These are phyloP conservation scores for Picochlorum sp. DNA, from an alignment of 139 green algal species.

Conservation along the genomic window DNA sequence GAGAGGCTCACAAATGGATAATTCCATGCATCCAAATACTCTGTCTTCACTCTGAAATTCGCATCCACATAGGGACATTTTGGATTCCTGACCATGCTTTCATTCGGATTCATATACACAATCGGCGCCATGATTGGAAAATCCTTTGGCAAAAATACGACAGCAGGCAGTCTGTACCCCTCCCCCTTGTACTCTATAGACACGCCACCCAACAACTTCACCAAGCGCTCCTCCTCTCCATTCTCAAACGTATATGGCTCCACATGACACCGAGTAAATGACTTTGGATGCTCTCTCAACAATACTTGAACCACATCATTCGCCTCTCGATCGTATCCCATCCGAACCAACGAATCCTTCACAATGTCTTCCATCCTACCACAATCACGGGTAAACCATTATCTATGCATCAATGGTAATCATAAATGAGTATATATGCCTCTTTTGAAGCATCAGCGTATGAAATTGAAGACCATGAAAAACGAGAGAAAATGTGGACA, in stretches of 20 bases:
- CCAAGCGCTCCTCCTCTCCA: not conserved
- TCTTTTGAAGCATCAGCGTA: no score
- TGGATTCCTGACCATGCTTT: not conserved
- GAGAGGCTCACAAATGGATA: not conserved
- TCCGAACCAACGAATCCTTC: not conserved
- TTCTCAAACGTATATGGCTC: not conserved
- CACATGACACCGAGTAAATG: not conserved
- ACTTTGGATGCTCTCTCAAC: not conserved
- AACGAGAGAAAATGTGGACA: no score
- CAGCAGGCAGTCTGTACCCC: slow-evolving; percentile 4
- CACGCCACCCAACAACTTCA: slow-evolving; percentile 4
- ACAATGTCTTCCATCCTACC: no score
- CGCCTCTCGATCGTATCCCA: not conserved
- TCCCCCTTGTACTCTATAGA: not conserved
- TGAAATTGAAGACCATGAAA: no score
- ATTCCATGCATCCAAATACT: not conserved
- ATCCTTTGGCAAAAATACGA: not conserved
- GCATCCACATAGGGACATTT: not conserved
- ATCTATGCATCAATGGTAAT: no score
- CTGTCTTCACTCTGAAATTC: not conserved
- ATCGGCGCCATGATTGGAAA: slow-evolving; percentile 1
- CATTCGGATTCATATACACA: slow-evolving; percentile 6
- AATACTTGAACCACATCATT: slow-evolving; percentile 1
- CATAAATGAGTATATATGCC: no score
- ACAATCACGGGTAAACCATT: no score